Conservation (phyloP, 1,284 basidiomycete species). For the Phellopilus nigrolimitatus region DNA sequence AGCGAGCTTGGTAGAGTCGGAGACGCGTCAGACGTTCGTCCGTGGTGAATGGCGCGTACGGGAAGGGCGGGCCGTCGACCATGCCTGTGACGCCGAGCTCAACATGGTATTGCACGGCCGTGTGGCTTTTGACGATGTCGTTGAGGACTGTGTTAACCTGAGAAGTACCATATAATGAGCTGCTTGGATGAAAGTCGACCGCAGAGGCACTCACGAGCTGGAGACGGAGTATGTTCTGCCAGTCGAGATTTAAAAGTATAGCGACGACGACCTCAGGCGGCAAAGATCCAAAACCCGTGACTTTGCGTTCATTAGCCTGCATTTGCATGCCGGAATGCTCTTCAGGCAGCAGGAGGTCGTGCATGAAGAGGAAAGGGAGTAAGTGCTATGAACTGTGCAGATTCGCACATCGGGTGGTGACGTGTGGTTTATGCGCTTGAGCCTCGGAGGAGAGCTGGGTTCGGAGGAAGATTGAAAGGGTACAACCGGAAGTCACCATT, state of each 20-base stretch:
- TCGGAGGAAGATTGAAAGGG: no score
- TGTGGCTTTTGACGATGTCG: conserved; percentile 33
- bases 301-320: not conserved
- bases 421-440: conserved; percentile 3
- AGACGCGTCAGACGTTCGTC: conserved; percentile 40
- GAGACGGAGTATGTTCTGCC: conserved; percentile 35
- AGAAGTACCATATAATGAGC: not conserved
- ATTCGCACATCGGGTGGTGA: not conserved
- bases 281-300: conserved; percentile 22
- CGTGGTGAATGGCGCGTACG: conserved; percentile 22
- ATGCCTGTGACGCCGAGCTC: conserved; percentile 49
- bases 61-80: conserved; percentile 36
- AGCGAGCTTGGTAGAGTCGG: conserved; percentile 40
- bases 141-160: conserved; percentile 45
- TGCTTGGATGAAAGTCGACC: not conserved
- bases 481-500: no score
- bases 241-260: conserved; percentile 29
- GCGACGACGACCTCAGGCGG: conserved; percentile 29
- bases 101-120: conserved; percentile 44
- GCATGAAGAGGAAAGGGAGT: not conserved
- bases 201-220: conserved; percentile 31
- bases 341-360: not conserved
- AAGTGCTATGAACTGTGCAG: not conserved
- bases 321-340: not conserved
- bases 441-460: no score